Percentiles rank a stretch among this genome's conserved stretches.
These are phyloP conservation scores for Tetraselmis striata DNA, from an alignment of 139 green algal genomes.

Conservation along the genomic window DNA sequence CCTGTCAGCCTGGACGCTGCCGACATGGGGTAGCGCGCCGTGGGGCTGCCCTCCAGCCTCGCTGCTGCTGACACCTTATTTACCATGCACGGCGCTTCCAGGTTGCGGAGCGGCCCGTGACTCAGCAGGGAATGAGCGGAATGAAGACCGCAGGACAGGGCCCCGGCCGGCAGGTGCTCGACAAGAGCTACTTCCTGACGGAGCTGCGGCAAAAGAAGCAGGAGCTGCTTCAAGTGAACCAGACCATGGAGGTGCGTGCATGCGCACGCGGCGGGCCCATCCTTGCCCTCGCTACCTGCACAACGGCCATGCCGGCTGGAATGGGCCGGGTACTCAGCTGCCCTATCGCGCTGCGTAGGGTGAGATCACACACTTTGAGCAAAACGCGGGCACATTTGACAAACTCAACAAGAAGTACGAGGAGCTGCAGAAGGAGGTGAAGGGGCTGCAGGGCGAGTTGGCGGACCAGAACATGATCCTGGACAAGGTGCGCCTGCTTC, in stretches of 20 bases:
- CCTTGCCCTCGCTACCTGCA: too few species aligned
- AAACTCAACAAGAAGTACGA: slow-evolving; percentile 34
- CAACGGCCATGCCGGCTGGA: too few species aligned
- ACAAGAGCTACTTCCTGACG: slow-evolving; percentile 62
- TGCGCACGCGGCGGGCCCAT: neutral
- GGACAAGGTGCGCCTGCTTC: slow-evolving; percentile 60
- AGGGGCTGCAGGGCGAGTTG: slow-evolving; percentile 56
- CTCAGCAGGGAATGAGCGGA: slow-evolving; percentile 41
- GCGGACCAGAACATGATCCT: slow-evolving; percentile 69
- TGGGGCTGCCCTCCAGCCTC: neutral
- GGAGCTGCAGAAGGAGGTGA: slow-evolving; percentile 51
- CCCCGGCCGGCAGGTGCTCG: slow-evolving; percentile 47
- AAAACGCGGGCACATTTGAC: neutral
- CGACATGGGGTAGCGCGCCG: neutral
- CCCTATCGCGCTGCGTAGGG: slow-evolving; percentile 1
- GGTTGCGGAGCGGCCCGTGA: slow-evolving; percentile 30
- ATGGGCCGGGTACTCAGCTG: too few species aligned
- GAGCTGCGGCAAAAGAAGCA: slow-evolving; percentile 57
- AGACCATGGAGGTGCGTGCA: slow-evolving; percentile 41
- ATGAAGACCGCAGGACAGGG: slow-evolving; percentile 19
- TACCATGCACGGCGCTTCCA: neutral
- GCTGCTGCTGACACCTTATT: neutral
- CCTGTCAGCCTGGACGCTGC: neutral
- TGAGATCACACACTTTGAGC: slow-evolving; percentile 2
- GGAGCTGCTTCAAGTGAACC: slow-evolving; percentile 50